These are phyloP conservation scores for Pisolithus albus DNA, from an alignment of 768 basidiomycete species.

Conservation along the genomic window DNA sequence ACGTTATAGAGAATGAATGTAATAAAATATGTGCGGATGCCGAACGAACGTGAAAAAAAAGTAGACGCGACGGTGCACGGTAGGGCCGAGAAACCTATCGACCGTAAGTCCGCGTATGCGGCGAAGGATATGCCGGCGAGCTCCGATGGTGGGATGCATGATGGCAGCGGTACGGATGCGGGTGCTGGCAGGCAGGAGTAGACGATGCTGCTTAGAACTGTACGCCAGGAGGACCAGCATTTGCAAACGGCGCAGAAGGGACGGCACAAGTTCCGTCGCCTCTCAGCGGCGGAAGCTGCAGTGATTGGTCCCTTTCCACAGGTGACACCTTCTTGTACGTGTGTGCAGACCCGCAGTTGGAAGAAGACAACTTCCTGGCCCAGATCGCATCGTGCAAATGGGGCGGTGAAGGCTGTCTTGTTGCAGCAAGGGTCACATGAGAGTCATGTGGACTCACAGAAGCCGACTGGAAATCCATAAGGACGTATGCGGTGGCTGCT, in stretches of 20 bases:
- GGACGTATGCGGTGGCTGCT: constrained; percentile 17
- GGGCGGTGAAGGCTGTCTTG: constrained; percentile 32
- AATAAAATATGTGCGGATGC: neutral
- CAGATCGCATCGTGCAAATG: constrained; percentile 47
- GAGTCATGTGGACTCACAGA: constrained; percentile 47
- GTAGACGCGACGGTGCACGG: constrained; percentile 7
- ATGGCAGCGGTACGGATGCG: neutral
- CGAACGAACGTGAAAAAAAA: constrained; percentile 23
- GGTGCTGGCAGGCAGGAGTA: neutral
- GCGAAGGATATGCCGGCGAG: constrained; percentile 29
- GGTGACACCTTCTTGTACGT: constrained; percentile 20
- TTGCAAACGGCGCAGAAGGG: constrained; percentile 68
- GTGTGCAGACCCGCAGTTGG: neutral
- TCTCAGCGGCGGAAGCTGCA: constrained; percentile 30
- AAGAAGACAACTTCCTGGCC: constrained; percentile 29
- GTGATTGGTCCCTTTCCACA: constrained; percentile 18
- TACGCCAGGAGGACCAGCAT: constrained; percentile 80
- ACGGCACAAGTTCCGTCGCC: constrained; percentile 30
- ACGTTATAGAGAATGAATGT: neutral
- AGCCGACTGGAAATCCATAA: constrained; percentile 46
- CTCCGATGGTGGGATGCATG: constrained; percentile 24
- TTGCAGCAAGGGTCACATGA: constrained; percentile 23
- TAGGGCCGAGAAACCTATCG: constrained; percentile 15
- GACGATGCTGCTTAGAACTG: constrained; percentile 43
- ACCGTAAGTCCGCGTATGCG: constrained; percentile 30